A percentile compares a stretch with the other conserved stretches of the same genome.
Evolutionary conservation across 169 alveolate genomes (phyloP).

Genomic region (Plasmodium chabaudi): DNA sequence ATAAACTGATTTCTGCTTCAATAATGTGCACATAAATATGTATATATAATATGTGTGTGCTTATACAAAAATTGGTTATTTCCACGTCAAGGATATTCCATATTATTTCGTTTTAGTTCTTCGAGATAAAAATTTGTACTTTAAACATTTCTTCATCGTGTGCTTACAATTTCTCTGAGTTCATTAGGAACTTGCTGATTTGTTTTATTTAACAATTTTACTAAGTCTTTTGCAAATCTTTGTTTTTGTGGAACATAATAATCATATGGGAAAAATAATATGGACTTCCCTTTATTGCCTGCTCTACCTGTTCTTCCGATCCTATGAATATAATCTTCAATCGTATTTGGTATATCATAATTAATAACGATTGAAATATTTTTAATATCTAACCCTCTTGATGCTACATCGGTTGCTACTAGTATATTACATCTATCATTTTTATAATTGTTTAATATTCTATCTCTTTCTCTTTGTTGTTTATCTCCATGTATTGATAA

Average conservation of each 20-base stretch:
- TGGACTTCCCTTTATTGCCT: constrained; percentile 89
- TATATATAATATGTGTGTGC: background rate
- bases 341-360: constrained; percentile 93
- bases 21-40: background rate
- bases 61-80: background rate
- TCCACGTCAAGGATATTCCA: no score
- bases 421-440: constrained; percentile 91
- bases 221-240: constrained; percentile 80
- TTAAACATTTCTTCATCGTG: background rate
- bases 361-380: constrained; percentile 93
- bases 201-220: constrained; percentile 77
- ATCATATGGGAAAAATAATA: constrained; percentile 81
- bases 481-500: constrained; percentile 94
- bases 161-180: constrained; percentile 57
- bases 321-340: constrained; percentile 92
- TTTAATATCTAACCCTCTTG: constrained; percentile 96
- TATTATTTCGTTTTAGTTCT: no score
- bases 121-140: no score
- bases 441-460: constrained; percentile 89
- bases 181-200: constrained; percentile 81
- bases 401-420: constrained; percentile 96
- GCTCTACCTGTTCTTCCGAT: constrained; percentile 97
- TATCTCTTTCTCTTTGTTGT: constrained; percentile 87
- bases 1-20: no score
- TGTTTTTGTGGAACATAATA: constrained; percentile 80